These are phyloP conservation scores for Adansonia rubrostipa DNA, from an alignment of 441 rosid genomes.

Conservation along the genomic window DNA sequence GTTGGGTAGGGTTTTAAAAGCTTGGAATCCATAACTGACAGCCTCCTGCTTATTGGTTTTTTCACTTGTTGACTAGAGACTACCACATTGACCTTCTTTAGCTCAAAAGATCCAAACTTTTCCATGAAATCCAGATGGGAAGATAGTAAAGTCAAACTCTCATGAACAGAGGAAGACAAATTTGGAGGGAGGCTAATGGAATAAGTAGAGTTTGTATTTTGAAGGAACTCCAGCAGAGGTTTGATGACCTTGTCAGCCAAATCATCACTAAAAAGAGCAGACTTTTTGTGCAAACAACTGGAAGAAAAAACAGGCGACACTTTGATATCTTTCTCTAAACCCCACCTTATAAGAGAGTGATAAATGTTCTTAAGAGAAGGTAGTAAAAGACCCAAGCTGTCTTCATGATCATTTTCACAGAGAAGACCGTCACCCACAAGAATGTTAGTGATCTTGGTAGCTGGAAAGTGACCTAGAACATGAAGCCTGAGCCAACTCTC, in stretches of 20 bases:
- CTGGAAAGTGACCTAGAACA: constrained; percentile 67
- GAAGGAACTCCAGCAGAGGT: constrained; percentile 50
- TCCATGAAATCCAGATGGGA: constrained; percentile 35
- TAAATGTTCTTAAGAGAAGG: constrained; percentile 58
- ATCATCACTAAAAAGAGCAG: constrained; percentile 11
- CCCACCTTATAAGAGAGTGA: constrained; percentile 72
- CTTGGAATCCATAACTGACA: constrained; percentile 46
- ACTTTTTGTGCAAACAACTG: constrained; percentile 39
- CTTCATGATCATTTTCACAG: constrained; percentile 47
- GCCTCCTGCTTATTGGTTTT: constrained; percentile 41
- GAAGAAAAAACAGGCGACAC: constrained; percentile 58
- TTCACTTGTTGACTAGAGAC: constrained; percentile 29
- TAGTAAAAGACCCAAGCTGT: constrained; percentile 45
- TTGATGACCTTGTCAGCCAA: constrained; percentile 34
- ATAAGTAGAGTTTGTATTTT: constrained; percentile 59
- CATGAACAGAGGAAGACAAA: constrained; percentile 39
- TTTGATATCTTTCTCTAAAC: constrained; percentile 61
- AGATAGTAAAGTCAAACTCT: constrained; percentile 34
- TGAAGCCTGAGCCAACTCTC: constrained; percentile 73
- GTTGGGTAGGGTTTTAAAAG: constrained; percentile 42
- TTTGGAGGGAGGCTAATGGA: constrained; percentile 44
- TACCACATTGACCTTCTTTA: constrained; percentile 50
- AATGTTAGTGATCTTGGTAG: constrained; percentile 63
- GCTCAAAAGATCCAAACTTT: constrained; percentile 50
- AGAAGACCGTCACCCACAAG: constrained; percentile 45